A percentile compares a stretch with the other conserved stretches of the same genome.
These are phyloP conservation scores for Ambrosiella cleistominuta DNA, from an alignment of 2,329 filamentous ascomycete species.

Conservation along the genomic window DNA sequence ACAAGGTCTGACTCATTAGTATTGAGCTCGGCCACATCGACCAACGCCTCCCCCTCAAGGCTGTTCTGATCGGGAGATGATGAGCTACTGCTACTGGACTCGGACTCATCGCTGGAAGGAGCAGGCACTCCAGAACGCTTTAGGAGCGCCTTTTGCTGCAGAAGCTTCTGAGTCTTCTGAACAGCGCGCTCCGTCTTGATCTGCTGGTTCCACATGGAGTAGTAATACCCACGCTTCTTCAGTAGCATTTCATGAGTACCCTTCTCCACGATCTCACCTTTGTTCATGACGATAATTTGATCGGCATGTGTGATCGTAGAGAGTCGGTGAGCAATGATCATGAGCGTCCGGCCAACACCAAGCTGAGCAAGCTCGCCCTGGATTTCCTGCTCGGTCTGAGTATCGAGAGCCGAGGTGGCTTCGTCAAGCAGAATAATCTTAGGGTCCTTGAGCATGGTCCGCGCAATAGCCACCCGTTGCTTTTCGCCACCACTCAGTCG, in stretches of 20 bases:
- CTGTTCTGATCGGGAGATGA: not conserved
- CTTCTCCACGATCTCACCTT: slow-evolving; percentile 58
- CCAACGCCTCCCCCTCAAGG: too few species aligned
- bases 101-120: not conserved
- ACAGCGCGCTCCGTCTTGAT: slow-evolving; percentile 37
- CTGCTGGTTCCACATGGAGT: slow-evolving; percentile 79
- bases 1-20: too few species aligned
- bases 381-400: slow-evolving; percentile 84
- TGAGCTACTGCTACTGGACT: not conserved
- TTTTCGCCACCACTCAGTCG: slow-evolving; percentile 82
- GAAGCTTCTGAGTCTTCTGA: not conserved
- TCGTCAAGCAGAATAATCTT: slow-evolving; percentile 87
- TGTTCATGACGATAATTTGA: slow-evolving; percentile 63
- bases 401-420: slow-evolving; percentile 79
- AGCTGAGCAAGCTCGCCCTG: slow-evolving; percentile 71
- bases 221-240: slow-evolving; percentile 52
- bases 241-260: slow-evolving; percentile 68
- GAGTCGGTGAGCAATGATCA: slow-evolving; percentile 84
- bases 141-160: not conserved
- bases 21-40: too few species aligned
- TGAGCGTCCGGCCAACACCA: slow-evolving; percentile 70
- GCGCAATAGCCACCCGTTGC: slow-evolving; percentile 81
- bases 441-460: slow-evolving; percentile 82
- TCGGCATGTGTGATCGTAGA: slow-evolving; percentile 76
- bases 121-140: not conserved